Evolutionary conservation across 495 filamentous ascomycete species (phyloP), one percentile per base, ranked within the genome.

Genomic region (Aspergillus cavernicola): DNA sequence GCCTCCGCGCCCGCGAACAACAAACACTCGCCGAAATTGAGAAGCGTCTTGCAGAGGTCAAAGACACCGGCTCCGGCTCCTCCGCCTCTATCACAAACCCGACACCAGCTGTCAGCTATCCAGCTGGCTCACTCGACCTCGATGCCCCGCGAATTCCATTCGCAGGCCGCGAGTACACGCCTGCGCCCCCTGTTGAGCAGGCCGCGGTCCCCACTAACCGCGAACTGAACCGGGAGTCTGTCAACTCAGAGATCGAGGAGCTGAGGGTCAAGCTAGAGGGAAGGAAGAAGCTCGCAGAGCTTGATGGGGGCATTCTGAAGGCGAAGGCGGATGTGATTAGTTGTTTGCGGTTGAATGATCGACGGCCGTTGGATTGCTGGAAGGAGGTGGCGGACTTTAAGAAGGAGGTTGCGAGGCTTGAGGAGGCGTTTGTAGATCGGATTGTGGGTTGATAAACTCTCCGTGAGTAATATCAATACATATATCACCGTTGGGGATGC

Each of bases 301-400:
- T 81, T 47, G 83, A 85, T 68, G 80, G 83, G 52, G 77, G 71
- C 41, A 80, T 96, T 23, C 80, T 87, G 66, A 77, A 76, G 67
- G 91, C 95, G 31, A 87, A 86, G 65, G 73, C 79, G 52, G 80
- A 85, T 55, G 86, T 98, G 42, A 82, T 93, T 55, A 78, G 80
- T 40, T 98, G 93, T 69, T 75, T 98, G 76, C 74, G 86, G 58
- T 76, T 84, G 64, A 87, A 97, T 73, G 92, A 97, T 63, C 76
- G 91, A 45, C 79, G 90, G 70, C 95, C 93, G 65, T 70, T 98
- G 66, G 85, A 97, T 77, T 98, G 93, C 79, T 97, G 89, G 86
- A 80, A 83, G 69, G 95, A 98, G 79, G 92, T 97, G 16, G 87
- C 90, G 70, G 77, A 73, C 24, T 98, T 98, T 62, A 93, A 88